Base-by-base conservation (phyloP, 768 basidiomycete genomes). In the Gyrodon lividus region DNA sequence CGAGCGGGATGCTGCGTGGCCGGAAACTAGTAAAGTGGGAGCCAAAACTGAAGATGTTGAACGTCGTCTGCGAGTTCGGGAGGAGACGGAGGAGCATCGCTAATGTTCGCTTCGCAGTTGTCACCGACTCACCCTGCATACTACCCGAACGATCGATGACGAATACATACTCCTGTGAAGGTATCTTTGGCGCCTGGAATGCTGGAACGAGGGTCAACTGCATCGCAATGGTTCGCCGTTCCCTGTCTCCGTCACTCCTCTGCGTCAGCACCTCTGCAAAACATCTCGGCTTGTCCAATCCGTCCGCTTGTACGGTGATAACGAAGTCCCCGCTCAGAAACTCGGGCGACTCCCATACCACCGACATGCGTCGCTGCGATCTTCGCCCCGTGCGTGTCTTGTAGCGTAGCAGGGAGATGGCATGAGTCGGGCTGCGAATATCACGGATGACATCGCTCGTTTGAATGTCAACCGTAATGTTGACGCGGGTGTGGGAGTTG, bases 1-100 rank as follows among this genome's bases (percentile, higher is more conserved):
- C 53, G 44, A 78, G 78, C 0, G 12, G 17, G 20, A 52, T 53
- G 46, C 78, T 76, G 0, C 20, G 38, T 0, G 33, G 20, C 77
- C 77, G 81, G 3, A 82, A 56, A 7, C 59, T 40, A 4, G 51
- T 53, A 5, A 62, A 62, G 0, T 10, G 0, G 9, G 1, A 43
- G 0, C 80, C 81, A 57, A 86, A 86, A 47, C 76, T 77, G 48
- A 80, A 72, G n/a, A 86, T 70, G 46, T 86, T 86, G 70, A 86
- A 81, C 0, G 45, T 57, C 0, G 81, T 77, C 4, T 69, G 69
- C 0, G 54, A 33, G 22, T 38, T 50, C 0, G 82, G 80, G 4
- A 86, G 69, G 58, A 81, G 70, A 6, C 70, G 73, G 14, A 86
- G 67, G 0, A 86, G 59, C 55, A 80, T 69, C 0, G 43, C 42